Percentiles rank a stretch among this genome's conserved stretches.
Conservation (phyloP, 140 eudicot species). For the Ambrosia hybrid region DNA sequence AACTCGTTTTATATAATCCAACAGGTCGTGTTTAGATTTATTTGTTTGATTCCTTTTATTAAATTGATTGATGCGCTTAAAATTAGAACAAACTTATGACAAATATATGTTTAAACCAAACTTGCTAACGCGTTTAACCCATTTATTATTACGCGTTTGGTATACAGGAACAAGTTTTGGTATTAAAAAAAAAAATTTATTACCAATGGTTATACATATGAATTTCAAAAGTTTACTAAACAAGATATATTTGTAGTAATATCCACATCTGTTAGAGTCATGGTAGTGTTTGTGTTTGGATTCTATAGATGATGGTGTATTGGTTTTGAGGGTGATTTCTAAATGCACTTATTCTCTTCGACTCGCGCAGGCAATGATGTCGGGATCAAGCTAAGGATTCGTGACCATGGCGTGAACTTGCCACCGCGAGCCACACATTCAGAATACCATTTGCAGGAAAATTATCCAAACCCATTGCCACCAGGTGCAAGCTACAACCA, state of each 20-base stretch:
- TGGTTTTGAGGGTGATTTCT: not conserved
- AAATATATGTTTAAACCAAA: too few species aligned
- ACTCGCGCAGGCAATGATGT: conserved; percentile 48
- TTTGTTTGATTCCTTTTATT: not conserved
- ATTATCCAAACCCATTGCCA: conserved; percentile 17
- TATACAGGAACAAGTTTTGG: too few species aligned
- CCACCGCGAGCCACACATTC: conserved; percentile 33
- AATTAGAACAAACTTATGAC: not conserved
- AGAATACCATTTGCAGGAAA: conserved; percentile 40
- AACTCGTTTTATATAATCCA: not conserved
- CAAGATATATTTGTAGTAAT: too few species aligned
- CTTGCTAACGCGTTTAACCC: too few species aligned
- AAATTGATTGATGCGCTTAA: not conserved
- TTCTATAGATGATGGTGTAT: not conserved
- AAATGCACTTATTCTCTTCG: not conserved
- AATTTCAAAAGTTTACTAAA: too few species aligned
- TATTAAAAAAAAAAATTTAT: too few species aligned
- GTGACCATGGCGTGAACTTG: conserved; percentile 41
- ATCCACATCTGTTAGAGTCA: not conserved
- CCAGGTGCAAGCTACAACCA: conserved; percentile 50
- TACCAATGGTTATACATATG: too few species aligned
- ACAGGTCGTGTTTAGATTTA: not conserved
- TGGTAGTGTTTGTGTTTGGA: conserved; percentile 7
- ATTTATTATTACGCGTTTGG: too few species aligned
- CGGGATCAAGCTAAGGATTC: conserved; percentile 59